Evolutionary conservation across 805 yeast genomes (phyloP).

Genomic region (Suhomyces sp.): DNA sequence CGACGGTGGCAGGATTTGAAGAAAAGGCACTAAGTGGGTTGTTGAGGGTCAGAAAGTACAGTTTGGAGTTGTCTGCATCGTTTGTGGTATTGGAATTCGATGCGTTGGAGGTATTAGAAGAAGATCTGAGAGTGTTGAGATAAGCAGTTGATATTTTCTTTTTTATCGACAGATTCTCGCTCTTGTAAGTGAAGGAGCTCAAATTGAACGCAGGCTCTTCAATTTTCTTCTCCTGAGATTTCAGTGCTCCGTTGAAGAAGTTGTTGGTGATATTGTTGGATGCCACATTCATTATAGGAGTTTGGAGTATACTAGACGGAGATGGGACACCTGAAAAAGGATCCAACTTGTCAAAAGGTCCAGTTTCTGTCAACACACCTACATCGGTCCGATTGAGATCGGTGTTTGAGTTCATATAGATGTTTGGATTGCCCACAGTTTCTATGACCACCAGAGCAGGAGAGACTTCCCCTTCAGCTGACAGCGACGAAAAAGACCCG

Average conservation of each 20-base stretch:
- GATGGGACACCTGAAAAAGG: background rate
- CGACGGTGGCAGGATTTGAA: constrained; percentile 32
- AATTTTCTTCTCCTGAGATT: background rate
- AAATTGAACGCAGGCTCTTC: constrained; percentile 34
- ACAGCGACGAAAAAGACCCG: background rate
- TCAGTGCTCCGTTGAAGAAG: constrained; percentile 23
- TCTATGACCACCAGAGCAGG: background rate
- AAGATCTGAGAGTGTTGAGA: background rate
- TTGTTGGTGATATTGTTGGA: constrained; percentile 36
- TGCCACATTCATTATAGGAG: constrained; percentile 25
- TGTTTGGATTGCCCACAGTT: background rate
- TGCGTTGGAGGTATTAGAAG: background rate
- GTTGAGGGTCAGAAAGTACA: constrained; percentile 10
- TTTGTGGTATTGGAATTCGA: background rate
- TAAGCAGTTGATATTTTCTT: constrained; percentile 1
- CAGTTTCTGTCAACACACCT: background rate
- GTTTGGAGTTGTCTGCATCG: background rate
- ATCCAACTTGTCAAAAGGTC: background rate
- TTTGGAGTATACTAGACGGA: constrained; percentile 16
- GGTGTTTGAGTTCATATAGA: background rate
- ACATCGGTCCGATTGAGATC: background rate
- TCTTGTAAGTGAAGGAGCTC: constrained; percentile 33
- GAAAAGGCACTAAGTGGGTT: constrained; percentile 29
- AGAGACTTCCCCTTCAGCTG: background rate
- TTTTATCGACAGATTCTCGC: constrained; percentile 8